Evolutionary conservation across 139 green algal genomes (phyloP), one percentile per base, ranked within the genome.

Genomic region (Bryopsis sp.): DNA sequence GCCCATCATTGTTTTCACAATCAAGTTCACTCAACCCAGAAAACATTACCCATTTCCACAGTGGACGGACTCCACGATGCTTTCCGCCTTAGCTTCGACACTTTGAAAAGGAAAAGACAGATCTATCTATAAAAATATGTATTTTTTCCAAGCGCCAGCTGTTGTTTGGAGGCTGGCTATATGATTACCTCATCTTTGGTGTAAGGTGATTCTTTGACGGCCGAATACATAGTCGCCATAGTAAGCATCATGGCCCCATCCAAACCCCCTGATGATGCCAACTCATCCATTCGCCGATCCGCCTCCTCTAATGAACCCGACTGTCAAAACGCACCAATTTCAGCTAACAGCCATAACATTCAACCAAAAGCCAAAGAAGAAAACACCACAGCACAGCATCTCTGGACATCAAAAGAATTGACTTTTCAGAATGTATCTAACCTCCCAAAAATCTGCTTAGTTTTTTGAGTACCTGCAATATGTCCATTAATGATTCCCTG

Each of bases 181-280:
- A 54, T 54, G 24, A 15, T 11, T 32, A 75, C 75, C 71, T 92
- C 86, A 38, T 91, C 89, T 62, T 76, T 64, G 29, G 87, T 89
- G 64, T 72, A 77, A 32, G 81, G 70, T 7, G 78, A 84, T 33
- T 95, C 88, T 50, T 92, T 93, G 24, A 81, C 72, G 1, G 76
- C 75, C 0, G 76, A 68, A 62, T 89, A 93, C 35, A 86, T 86
- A 68, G 93, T 94, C 47, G 87, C 85, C 68, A 94, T 88, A 24
- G 85, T 89, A 11, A 95, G 78, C 62, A 95, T 68, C 34, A 95
- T 73, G 2, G 89, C 87, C 1, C 85, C 80, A 71, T 92, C 79
- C 48, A 95, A 70, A 58, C 70, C 61, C 32, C 81, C 81, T 0
- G 39, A 48, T 2, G 66, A 50, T 7, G 84, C 82, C 50, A 95